Conservation (phyloP, 208 protist genomes). For the Trypanosoma cruzi region DNA sequence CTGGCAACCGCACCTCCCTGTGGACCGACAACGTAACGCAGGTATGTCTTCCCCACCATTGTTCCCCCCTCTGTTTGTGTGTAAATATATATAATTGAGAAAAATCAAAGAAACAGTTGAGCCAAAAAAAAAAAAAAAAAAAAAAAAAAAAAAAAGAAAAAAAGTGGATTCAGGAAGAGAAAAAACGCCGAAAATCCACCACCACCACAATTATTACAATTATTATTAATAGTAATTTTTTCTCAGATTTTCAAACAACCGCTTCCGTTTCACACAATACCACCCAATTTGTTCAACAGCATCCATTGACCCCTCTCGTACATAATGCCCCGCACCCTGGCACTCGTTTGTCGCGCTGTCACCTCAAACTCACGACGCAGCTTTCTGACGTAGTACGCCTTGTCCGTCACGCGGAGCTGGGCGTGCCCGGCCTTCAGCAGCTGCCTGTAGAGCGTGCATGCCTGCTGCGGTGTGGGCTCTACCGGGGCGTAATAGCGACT, state of each 20-base stretch:
- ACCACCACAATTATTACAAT: no score
- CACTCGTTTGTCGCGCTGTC: slow-evolving; percentile 83
- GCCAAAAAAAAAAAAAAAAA: slow-evolving; percentile 9
- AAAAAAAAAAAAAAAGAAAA: slow-evolving; percentile 25
- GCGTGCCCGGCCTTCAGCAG: slow-evolving; percentile 59
- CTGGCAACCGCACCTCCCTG: slow-evolving; percentile 77
- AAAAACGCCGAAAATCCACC: background rate
- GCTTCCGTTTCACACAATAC: slow-evolving; percentile 49
- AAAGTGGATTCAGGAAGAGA: background rate
- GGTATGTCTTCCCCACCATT: slow-evolving; percentile 91
- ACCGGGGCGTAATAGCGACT: slow-evolving; percentile 54
- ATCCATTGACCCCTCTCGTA: slow-evolving; percentile 90
- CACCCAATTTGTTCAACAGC: slow-evolving; percentile 77
- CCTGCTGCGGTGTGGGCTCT: slow-evolving; percentile 70
- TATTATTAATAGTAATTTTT: no score
- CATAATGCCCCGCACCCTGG: slow-evolving; percentile 89
- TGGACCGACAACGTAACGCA: slow-evolving; percentile 84
- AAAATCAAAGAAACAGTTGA: background rate
- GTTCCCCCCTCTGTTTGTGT: background rate
- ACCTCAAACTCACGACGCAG: slow-evolving; percentile 89
- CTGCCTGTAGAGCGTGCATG: slow-evolving; percentile 64
- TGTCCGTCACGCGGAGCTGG: slow-evolving; percentile 72
- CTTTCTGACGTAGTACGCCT: slow-evolving; percentile 68
- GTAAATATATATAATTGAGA: background rate
- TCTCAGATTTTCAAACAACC: no score